Base-by-base conservation (phyloP, 192 early-diverging fungal species). In the Geosiphon pyriformis region DNA sequence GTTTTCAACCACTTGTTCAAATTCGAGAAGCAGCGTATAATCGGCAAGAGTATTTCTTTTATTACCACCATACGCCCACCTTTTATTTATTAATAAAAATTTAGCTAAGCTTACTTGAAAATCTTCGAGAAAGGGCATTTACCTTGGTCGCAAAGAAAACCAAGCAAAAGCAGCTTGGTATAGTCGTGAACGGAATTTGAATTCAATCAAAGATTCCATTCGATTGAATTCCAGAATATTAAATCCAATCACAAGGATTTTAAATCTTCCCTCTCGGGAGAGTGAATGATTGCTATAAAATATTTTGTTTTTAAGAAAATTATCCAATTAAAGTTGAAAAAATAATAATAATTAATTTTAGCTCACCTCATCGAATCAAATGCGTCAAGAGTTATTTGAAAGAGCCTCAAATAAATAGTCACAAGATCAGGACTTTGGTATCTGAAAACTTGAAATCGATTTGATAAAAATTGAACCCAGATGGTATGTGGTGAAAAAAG, bases 401-500 rank as follows among this genome's bases (percentile, higher is more conserved):
- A 74, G 46, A 98, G 77, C 32, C 92, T 86, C 25, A 87, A 75
- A 66, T 89, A 91, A 20, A 93, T 81, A 60, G 85, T 82, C 47
- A 91, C 85, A 35, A 89, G 79, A 52, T 90, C 86, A 26, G 82
- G 77, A 62, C 85, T 85, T 62, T 86, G 74, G 61, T 92, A 87
- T 47, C 87, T 80, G 55, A 89, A 88, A 8, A 85, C 86, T 67
- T 93, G 90, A 79, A 94, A 96, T 20, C 93, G 83, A 58, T 87
- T 85, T 27, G 80, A 74, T 23, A 98, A 74, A 72, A 96, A 98
- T 71, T 92, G 83, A 37, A 95, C 90, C 86, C 93, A 89, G 34
- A 80, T 89, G 20, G 81, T 67, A 68, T 98, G 96, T 12, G 92
- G 89, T 0, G 78, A 74, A 62, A 90, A 82, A 27, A 84, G 73